phyloP scores from a whole-genome alignment of 1,284 basidiomycete species.

The Moesziomyces parantarcticus region DNA sequence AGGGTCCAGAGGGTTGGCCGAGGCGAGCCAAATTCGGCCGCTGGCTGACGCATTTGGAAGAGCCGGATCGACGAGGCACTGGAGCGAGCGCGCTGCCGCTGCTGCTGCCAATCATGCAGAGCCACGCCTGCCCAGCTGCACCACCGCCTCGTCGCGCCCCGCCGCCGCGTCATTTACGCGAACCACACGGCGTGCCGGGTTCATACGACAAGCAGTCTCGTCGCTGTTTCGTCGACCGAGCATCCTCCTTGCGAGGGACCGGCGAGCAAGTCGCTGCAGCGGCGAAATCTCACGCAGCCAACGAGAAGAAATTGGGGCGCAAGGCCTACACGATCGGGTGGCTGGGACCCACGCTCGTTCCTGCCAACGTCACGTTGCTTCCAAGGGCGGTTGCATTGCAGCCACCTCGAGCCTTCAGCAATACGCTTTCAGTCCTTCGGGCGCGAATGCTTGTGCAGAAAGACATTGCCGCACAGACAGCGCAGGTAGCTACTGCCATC shows the following conservation, averaged over 20 bases:
- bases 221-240: neutral
- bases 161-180: slow-evolving; percentile 13
- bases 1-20: slow-evolving; percentile 18
- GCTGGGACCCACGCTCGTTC: neutral
- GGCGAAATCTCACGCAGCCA: neutral
- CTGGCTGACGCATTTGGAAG: slow-evolving; percentile 31
- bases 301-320: too few relatives aligned
- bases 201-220: slow-evolving; percentile 7
- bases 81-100: neutral
- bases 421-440: too few relatives aligned
- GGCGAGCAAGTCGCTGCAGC: neutral
- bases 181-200: slow-evolving; percentile 8
- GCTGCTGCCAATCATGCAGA: slow-evolving; percentile 1
- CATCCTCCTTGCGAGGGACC: neutral
- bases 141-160: slow-evolving; percentile 1
- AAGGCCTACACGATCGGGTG: too few relatives aligned
- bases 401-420: too few relatives aligned
- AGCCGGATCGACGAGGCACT: neutral
- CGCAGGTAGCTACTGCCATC: neutral
- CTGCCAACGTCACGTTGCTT: neutral
- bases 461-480: too few relatives aligned
- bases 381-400: too few relatives aligned
- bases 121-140: neutral
- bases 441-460: too few relatives aligned
- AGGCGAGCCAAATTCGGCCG: slow-evolving; percentile 2